Conservation (phyloP, 83 land plant species). For the Picea abies region DNA sequence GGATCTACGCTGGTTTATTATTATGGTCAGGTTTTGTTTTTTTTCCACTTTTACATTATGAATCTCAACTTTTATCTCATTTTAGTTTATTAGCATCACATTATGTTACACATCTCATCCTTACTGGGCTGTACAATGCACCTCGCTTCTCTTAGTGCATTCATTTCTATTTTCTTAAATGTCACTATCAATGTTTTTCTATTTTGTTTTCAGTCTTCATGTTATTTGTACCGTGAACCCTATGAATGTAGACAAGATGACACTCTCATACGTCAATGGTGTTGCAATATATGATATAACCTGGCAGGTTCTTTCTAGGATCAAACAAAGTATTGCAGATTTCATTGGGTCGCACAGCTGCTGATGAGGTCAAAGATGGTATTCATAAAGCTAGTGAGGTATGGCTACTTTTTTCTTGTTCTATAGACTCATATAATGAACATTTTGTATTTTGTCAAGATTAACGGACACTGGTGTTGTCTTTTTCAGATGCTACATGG, state of each 20-base stretch:
- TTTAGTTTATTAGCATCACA: no score
- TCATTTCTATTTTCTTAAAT: not conserved
- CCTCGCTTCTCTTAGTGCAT: no score
- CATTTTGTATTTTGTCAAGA: not conserved
- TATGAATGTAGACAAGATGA: not conserved
- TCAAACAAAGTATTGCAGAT: conserved; percentile 95
- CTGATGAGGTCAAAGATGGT: conserved; percentile 83
- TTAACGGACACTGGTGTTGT: not conserved
- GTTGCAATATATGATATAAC: not conserved
- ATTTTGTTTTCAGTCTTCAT: not conserved
- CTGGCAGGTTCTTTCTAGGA: conserved; percentile 87
- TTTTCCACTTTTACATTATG: no score
- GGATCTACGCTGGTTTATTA: no score
- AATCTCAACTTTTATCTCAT: no score
- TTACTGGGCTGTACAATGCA: no score
- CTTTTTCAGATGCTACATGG: conserved; percentile 71
- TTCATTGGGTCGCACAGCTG: conserved; percentile 71
- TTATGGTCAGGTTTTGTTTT: no score
- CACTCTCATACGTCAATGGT: not conserved
- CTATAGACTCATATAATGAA: not conserved
- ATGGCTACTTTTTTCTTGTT: conserved; percentile 11
- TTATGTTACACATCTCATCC: no score
- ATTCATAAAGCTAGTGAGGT: conserved; percentile 62
- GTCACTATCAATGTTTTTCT: not conserved
- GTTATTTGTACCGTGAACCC: not conserved